phyloP scores from a whole-genome alignment of 75 land plant genomes.

The Azolla pinnata region DNA sequence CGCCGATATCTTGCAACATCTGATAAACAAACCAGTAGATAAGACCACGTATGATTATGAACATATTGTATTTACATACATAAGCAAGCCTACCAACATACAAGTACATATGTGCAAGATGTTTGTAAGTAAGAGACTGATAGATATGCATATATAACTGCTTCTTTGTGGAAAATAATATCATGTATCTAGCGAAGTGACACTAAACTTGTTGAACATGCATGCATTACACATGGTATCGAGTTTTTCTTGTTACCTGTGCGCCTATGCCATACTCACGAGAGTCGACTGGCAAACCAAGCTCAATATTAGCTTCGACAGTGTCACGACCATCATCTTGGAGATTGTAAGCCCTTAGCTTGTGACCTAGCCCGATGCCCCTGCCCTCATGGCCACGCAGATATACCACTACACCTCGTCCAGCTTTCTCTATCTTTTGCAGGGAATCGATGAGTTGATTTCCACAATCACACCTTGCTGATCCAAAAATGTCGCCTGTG shows the following conservation, averaged over 20 bases:
- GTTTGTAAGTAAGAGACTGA: too few species aligned
- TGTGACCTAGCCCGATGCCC: slow-evolving; percentile 95
- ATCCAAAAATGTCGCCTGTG: slow-evolving; percentile 93
- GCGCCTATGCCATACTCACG: slow-evolving; percentile 96
- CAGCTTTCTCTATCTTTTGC: slow-evolving; percentile 67
- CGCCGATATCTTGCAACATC: slow-evolving; percentile 88
- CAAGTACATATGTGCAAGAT: too few species aligned
- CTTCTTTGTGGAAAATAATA: too few species aligned
- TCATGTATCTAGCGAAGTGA: too few species aligned
- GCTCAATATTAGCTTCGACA: slow-evolving; percentile 86
- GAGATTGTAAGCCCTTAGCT: slow-evolving; percentile 85
- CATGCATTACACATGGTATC: too few species aligned
- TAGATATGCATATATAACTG: too few species aligned
- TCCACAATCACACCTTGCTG: slow-evolving; percentile 96
- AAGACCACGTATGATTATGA: too few species aligned
- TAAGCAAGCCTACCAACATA: too few species aligned
- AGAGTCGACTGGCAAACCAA: slow-evolving; percentile 87
- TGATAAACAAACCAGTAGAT: slow-evolving; percentile 9
- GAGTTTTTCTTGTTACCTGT: slow-evolving; percentile 72
- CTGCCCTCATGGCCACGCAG: slow-evolving; percentile 96
- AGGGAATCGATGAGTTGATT: slow-evolving; percentile 69
- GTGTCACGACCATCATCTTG: slow-evolving; percentile 94
- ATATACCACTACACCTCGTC: slow-evolving; percentile 88
- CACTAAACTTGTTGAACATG: too few species aligned
- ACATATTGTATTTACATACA: too few species aligned